Percentiles rank a stretch among this genome's conserved stretches.
phyloP scores from a whole-genome alignment of 352 stramenopile species.

The Blastocystis hominis region DNA sequence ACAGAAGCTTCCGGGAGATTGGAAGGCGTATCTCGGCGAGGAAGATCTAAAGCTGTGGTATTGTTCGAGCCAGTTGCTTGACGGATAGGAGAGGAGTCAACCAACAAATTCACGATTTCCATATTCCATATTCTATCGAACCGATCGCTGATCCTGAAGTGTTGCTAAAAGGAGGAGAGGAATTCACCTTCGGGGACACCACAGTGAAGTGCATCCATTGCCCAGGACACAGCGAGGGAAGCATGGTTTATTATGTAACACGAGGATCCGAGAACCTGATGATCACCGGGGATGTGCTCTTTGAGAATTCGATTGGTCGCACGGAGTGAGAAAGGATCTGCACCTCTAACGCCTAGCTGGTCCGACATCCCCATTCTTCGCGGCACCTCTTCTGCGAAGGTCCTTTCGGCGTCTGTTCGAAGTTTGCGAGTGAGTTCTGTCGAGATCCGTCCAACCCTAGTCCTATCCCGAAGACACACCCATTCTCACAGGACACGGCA shows the following conservation, averaged over 20 bases:
- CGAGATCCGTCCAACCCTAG: neutral
- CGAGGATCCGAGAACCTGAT: neutral
- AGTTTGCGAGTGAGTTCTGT: neutral
- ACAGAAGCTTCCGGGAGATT: neutral
- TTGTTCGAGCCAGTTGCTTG: neutral
- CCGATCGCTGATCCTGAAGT: constrained; percentile 27
- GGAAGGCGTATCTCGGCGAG: constrained; percentile 42
- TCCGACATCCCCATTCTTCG: constrained; percentile 25
- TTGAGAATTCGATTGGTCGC: neutral
- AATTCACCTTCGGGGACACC: constrained; percentile 30
- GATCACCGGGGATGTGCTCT: constrained; percentile 35
- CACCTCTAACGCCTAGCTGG: constrained; percentile 3
- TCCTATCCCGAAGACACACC: neutral
- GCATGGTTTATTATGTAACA: constrained; percentile 30
- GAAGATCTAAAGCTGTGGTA: constrained; percentile 7
- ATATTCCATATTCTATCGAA: neutral
- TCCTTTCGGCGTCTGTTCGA: neutral
- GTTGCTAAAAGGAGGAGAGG: constrained; percentile 32
- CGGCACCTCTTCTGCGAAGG: neutral
- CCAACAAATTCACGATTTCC: constrained; percentile 42
- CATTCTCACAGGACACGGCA: constrained; percentile 12
- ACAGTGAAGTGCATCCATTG: constrained; percentile 14
- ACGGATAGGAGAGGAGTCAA: neutral
- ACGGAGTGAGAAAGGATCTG: neutral
- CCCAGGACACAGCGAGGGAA: constrained; percentile 41